A percentile compares a stretch with the other conserved stretches of the same genome.
Conservation (phyloP, 2,329 filamentous ascomycete genomes). For the Hymenoscyphus repandus region DNA sequence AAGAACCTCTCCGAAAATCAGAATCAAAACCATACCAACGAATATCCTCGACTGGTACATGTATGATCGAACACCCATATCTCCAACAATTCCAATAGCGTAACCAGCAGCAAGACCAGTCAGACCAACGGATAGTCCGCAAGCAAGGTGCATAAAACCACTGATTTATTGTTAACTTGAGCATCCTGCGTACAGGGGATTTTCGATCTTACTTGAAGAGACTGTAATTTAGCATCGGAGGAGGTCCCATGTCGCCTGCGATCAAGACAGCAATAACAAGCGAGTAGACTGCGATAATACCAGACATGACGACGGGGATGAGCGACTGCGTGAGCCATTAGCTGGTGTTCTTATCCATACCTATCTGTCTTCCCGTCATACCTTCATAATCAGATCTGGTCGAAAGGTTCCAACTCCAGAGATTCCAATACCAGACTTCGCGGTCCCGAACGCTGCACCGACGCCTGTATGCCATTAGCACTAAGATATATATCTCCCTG, state of each 20-base stretch:
- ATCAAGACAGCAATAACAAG: conserved; percentile 85
- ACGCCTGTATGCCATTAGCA: conserved; percentile 43
- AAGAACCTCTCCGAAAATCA: conserved; percentile 82
- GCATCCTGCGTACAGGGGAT: background rate
- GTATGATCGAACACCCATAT: conserved; percentile 82
- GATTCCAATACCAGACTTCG: conserved; percentile 98
- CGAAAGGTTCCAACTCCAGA: conserved; percentile 96
- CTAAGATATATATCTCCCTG: background rate
- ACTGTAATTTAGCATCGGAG: conserved; percentile 57
- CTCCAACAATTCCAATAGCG: conserved; percentile 82
- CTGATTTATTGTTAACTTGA: conserved; percentile 37
- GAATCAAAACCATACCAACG: conserved; percentile 76
- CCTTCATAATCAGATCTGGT: conserved; percentile 96
- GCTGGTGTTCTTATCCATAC: background rate
- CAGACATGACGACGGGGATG: conserved; percentile 99
- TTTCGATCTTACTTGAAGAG: background rate
- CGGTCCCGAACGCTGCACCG: conserved; percentile 95
- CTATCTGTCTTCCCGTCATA: background rate
- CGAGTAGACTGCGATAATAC: conserved; percentile 99
- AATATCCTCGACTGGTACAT: conserved; percentile 65
- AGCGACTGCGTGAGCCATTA: conserved; percentile 33
- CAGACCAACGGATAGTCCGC: conserved; percentile 75
- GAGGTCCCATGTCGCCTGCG: conserved; percentile 70
- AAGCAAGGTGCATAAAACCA: conserved; percentile 80
- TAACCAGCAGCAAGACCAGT: conserved; percentile 81